Evolutionary conservation across 139 green algal genomes (phyloP), one percentile per base, ranked within the genome.

Genomic region (Ettlia oleoabundans): DNA sequence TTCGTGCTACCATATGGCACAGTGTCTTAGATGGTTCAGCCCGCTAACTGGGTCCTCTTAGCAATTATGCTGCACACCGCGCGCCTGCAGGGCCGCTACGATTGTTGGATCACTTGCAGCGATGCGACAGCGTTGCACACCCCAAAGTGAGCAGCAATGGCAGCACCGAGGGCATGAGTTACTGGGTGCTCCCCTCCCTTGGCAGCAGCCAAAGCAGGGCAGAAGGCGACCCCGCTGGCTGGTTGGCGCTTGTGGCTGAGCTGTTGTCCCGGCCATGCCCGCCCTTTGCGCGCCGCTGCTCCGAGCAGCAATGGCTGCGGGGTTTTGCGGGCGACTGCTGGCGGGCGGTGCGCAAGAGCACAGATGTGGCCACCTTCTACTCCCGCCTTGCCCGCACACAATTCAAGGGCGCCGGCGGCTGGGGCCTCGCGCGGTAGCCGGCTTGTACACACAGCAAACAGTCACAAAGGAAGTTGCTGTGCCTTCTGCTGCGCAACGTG

Each of bases 371-470:
- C 1, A 35, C 41, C 40, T 76, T 52, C 68, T 76, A 76, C 40
- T 33, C 68, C 40, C 38, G 68, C 38, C 37, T 76, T 6, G 68
- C 28, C 9, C 15, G 68, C 38, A 76, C 68, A 32, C n/a, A 22
- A 40, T 1, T 62, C 38, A 58, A 61, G 40, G 68, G 68, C 38
- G 68, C 35, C 28, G 68, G 38, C 22, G 68, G 68, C 40, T 76
- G 68, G 68, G 68, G 40, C 22, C 38, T 76, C 40, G 68, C 68
- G 22, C 35, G 38, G 68, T 76, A 35, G 28, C 22, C n/a, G n/a
- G n/a, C n/a, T n/a, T n/a, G n/a, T n/a, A n/a, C n/a, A n/a, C n/a
- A n/a, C n/a, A n/a, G n/a, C n/a, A n/a, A n/a, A n/a, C n/a, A n/a
- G n/a, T n/a, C n/a, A n/a, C n/a, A n/a, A n/a, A n/a, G n/a, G n/a